These are phyloP conservation scores for Geum urbanum DNA, from an alignment of 306 rosid genomes.

Conservation along the genomic window DNA sequence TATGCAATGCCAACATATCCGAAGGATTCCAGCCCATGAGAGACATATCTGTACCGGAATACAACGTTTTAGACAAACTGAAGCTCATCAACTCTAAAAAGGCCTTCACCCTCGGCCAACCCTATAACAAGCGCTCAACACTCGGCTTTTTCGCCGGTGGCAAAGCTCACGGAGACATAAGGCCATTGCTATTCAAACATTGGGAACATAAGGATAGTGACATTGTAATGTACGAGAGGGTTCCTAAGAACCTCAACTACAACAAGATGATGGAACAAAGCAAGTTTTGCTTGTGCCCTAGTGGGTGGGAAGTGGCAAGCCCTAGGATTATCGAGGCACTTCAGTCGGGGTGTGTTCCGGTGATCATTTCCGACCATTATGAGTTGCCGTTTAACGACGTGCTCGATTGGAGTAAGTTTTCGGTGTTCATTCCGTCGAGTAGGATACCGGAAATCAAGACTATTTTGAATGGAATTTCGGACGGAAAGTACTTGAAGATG, in stretches of 20 bases:
- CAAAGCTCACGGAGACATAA: constrained; percentile 44
- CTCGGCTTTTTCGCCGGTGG: constrained; percentile 80
- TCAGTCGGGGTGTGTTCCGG: constrained; percentile 60
- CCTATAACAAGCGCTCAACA: constrained; percentile 31
- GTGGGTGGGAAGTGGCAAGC: constrained; percentile 85
- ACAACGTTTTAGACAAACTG: constrained; percentile 26
- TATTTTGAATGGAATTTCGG: constrained; percentile 36
- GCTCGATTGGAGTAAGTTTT: constrained; percentile 61
- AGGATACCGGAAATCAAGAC: constrained; percentile 52
- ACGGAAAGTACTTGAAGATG: constrained; percentile 38
- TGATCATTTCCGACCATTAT: constrained; percentile 52
- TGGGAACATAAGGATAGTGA: constrained; percentile 65
- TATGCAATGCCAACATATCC: constrained; percentile 66
- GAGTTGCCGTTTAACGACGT: constrained; percentile 59
- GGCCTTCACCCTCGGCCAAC: constrained; percentile 21
- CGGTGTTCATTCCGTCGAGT: constrained; percentile 39
- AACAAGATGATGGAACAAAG: constrained; percentile 33
- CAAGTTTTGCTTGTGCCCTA: constrained; percentile 74
- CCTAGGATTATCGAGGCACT: constrained; percentile 66
- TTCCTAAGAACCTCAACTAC: constrained; percentile 36
- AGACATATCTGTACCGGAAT: constrained; percentile 63
- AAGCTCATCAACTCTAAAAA: constrained; percentile 1
- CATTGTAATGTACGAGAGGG: constrained; percentile 54
- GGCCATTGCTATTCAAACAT: constrained; percentile 34
- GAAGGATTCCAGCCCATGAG: constrained; percentile 54